These are phyloP conservation scores for Pyronema domesticum DNA, from an alignment of 495 filamentous ascomycete species.

Conservation along the genomic window DNA sequence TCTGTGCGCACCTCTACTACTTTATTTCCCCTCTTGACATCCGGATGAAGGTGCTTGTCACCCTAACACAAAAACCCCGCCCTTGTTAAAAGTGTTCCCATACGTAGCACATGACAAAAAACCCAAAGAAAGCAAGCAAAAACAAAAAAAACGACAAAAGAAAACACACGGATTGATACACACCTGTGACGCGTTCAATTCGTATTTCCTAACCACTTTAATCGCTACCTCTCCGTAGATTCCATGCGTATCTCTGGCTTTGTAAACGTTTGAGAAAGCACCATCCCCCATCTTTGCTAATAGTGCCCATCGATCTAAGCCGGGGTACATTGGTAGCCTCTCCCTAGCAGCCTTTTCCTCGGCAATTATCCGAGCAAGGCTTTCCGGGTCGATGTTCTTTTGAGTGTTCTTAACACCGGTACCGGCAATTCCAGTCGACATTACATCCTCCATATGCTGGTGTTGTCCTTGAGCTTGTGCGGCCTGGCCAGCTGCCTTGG, in stretches of 20 bases:
- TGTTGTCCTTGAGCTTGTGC: slow-evolving; percentile 36
- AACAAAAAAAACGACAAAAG: slow-evolving; percentile 24
- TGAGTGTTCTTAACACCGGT: slow-evolving; percentile 26
- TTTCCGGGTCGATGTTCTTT: slow-evolving; percentile 43
- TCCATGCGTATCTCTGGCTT: slow-evolving; percentile 51
- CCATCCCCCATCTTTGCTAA: slow-evolving; percentile 98
- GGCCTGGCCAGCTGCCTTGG: slow-evolving; percentile 42
- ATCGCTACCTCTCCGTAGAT: slow-evolving; percentile 73
- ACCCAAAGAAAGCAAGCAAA: slow-evolving; percentile 19
- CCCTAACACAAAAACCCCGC: slow-evolving; percentile 40
- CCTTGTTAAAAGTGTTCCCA: slow-evolving; percentile 27
- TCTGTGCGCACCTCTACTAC: slow-evolving; percentile 75
- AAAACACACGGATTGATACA: slow-evolving; percentile 28
- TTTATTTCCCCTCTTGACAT: slow-evolving; percentile 84
- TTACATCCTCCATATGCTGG: slow-evolving; percentile 25
- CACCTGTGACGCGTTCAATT: slow-evolving; percentile 97
- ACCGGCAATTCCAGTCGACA: slow-evolving; percentile 14
- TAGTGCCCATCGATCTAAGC: slow-evolving; percentile 74
- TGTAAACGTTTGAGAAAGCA: slow-evolving; percentile 96
- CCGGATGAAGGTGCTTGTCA: slow-evolving; percentile 75
- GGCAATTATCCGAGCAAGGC: slow-evolving; percentile 66
- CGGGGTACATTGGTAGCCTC: slow-evolving; percentile 81
- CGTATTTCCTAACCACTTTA: slow-evolving; percentile 96
- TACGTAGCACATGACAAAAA: slow-evolving; percentile 7
- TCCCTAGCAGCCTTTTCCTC: slow-evolving; percentile 73